Evolutionary conservation across 169 alveolate species (phyloP), one percentile per base, ranked within the genome.

Genomic region (Perkinsus chesapeaki): DNA sequence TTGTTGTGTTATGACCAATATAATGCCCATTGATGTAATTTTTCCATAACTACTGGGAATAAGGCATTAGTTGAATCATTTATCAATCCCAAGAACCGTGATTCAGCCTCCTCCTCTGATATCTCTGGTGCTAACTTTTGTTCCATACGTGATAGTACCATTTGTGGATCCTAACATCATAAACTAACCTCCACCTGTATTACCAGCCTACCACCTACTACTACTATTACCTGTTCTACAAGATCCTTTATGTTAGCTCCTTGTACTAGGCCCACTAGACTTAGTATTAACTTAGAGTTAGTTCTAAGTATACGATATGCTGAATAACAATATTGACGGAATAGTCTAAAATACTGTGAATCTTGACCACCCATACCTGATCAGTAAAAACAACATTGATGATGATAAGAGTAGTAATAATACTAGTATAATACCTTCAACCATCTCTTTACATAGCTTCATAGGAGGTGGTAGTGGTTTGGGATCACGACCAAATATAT

Each of bases 391-490:
- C n/a, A n/a, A n/a, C n/a, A n/a, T n/a, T n/a, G n/a, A n/a, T n/a
- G n/a, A n/a, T n/a, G n/a, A n/a, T n/a, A n/a, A n/a, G n/a, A n/a
- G n/a, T n/a, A n/a, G n/a, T n/a, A n/a, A 39, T 39, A 0, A 36
- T n/a, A 20, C 31, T 7, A n/a, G 73, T 1, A 31, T 48, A 0
- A 0, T 3, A 38, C 97, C 97, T 93, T 96, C 98, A 5, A 97
- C 96, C 99, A 98, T 97, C 94, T 97, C 99, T 91, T 96, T 95
- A 95, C 99, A 97, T 31, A 98, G 95, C 95, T 98, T 97, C 96
- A 98, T 97, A 16, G 99, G 99, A 3, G 99, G 99, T 27, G 99
- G 98, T 47, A 96, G 95, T 38, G 98, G 98, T 93, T 98, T 98
- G 16, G 98, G 97, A 82, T 96, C 98, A 39, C 96, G 97, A 0